Base-by-base conservation (phyloP, 179 eudicot genomes). In the Nepenthes alata region DNA sequence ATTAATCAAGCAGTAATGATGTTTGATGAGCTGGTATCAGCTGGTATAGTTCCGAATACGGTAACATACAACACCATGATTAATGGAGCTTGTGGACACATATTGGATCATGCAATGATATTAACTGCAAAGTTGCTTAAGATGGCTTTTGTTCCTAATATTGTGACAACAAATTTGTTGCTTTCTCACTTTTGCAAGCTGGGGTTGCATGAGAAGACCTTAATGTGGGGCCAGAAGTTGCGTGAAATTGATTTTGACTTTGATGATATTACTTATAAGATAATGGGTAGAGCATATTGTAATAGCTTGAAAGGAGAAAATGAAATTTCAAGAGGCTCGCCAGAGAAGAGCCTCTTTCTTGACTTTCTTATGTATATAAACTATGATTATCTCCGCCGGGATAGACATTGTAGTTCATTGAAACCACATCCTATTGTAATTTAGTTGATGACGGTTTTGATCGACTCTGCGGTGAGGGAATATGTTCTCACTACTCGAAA, bases 31-130 rank as follows among this genome's bases (percentile, higher is more conserved):
- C 90, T 93, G 67, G 72, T 89, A 71, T 77, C 87, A 16, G 59
- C 81, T 47, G 95, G 95, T 60, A 65, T 85, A 62, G 83, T 82
- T 71, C 96, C 95, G 4, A 67, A 93, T 75, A 73, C 88, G 15
- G 84, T 85, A 64, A 93, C 98, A 0, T 93, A 93, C 69, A 93
- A 93, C 73, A 93, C 84, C 47, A 73, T 93, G 86, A 53, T 93
- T 71, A 89, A 79, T 73, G 93, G 87, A 38, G 75, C 80, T 71
- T 93, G 98, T 59, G 64, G 77, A 77, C 90, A 86, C 66, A 66
- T 87, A 62, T 72, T 85, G 44, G 95, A 89, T 55, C 86, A 80
- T 62, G 90, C 95, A n/a, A 85, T 83, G 85, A 78, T 87, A 59
- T 71, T 89, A 68, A 75, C 86, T 9, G 98, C 85, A 13, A 89